phyloP scores from a whole-genome alignment of 148 eudicot species.

The Silene uniflora region DNA sequence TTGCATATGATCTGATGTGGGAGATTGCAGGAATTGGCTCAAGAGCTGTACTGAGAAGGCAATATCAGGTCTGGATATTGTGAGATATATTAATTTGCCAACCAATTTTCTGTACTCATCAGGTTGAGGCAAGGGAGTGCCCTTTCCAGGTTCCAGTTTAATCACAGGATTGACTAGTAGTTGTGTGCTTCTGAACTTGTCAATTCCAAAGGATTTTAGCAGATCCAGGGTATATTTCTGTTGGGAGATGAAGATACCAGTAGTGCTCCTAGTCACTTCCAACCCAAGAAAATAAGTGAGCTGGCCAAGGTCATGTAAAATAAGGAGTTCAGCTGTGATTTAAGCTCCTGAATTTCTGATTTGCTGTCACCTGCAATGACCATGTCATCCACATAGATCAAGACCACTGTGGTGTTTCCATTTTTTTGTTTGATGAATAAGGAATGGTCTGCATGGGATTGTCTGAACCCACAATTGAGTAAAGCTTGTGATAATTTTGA shows the following conservation, averaged over 20 bases:
- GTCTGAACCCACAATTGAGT: too few species aligned
- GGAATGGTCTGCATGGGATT: too few species aligned
- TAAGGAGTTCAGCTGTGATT: too few species aligned
- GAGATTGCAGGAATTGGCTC: constrained; percentile 4
- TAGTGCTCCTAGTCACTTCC: too few species aligned
- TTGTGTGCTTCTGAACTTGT: background rate
- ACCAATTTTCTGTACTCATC: background rate
- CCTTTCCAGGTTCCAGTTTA: background rate
- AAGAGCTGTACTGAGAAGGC: background rate
- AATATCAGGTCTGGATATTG: constrained; percentile 7
- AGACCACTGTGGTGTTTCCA: too few species aligned
- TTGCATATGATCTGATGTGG: background rate
- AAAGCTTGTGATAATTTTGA: too few species aligned
- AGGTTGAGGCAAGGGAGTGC: background rate
- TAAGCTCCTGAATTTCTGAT: too few species aligned
- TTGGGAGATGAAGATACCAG: constrained; percentile 2
- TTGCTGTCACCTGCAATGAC: too few species aligned
- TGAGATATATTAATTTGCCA: background rate
- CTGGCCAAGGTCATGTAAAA: too few species aligned
- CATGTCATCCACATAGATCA: too few species aligned
- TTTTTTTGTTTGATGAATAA: too few species aligned
- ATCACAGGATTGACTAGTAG: background rate
- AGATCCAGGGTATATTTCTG: constrained; percentile 6
- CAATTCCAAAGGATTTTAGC: background rate
- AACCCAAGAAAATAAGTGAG: too few species aligned